Base-by-base conservation (phyloP, 805 yeast species). In the Ascoidea rubescens region DNA sequence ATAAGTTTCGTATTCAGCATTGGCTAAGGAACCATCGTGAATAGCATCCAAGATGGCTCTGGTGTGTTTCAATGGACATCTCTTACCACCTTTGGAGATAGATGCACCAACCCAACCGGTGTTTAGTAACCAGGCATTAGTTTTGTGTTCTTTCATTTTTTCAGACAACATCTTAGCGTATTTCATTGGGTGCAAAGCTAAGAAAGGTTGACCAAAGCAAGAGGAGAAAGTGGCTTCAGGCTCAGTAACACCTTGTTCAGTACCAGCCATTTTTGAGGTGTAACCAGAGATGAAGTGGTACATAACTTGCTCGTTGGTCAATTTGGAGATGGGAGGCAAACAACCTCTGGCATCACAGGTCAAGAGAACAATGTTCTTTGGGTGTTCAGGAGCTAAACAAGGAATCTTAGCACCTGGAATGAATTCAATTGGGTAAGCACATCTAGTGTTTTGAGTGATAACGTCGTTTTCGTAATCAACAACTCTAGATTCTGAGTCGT, bases 221-320 rank as follows among this genome's bases (percentile, higher is more conserved):
- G 99, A 96, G 56, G 96, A 87, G 80, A 91, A 91, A 17, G 96
- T 88, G 53, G 97, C 96, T 71, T 87, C 89, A 56, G 99, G 98
- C 74, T 91, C 97, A 57, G 97, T 90, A 59, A 91, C 87, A 71
- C 99, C 99, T 69, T 87, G 95, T 73, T 91, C 99, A 51, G 99
- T 91, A 69, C 98, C 98, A 56, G 99, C 96, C 96, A 91, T 91
- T 80, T 93, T 91, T 53, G 98, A 91, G 56, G 99, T 91, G 79
- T 91, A 91, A 64, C 99, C 99, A 58, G 96, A 85, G 62, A 91
- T 91, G 74, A 91, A 91, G 74, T 91, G 98, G 79, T 93, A 91
- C 98, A 93, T 91, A 59, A 91, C 98, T 74, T 91, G 98, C 62
- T 91, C 87, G 66, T 88, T 88, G 46, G 95, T 78, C 68, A 91